A percentile compares a stretch with the other conserved stretches of the same genome.
Evolutionary conservation across 2,329 filamentous ascomycete genomes (phyloP).

Genomic region (Diplodia intermedia): DNA sequence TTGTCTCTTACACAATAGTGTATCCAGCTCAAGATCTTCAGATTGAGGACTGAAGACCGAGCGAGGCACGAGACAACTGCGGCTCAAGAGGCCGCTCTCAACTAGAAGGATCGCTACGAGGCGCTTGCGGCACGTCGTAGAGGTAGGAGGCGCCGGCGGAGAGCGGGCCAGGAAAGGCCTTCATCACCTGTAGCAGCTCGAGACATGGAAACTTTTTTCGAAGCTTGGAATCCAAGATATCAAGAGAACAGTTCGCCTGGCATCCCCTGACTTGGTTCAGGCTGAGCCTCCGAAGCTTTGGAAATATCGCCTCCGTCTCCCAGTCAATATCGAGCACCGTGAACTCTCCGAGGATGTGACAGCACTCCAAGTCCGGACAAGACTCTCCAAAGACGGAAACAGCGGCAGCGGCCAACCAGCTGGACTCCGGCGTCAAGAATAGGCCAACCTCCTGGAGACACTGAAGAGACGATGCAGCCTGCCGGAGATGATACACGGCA

Average conservation of each 20-base stretch:
- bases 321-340: constrained; percentile 21
- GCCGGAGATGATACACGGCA: neutral
- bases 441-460: neutral
- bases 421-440: constrained; percentile 12
- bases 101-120: constrained; percentile 13
- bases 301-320: constrained; percentile 8
- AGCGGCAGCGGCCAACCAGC: neutral
- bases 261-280: constrained; percentile 17
- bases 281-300: constrained; percentile 17
- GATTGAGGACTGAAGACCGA: constrained; percentile 28
- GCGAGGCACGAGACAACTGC: constrained; percentile 31
- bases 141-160: neutral
- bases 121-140: constrained; percentile 1
- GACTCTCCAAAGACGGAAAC: constrained; percentile 6
- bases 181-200: constrained; percentile 16
- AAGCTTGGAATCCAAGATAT: constrained; percentile 10
- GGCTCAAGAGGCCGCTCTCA: neutral
- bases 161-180: constrained; percentile 10
- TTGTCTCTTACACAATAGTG: constrained; percentile 32
- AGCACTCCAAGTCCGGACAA: constrained; percentile 15
- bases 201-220: constrained; percentile 18
- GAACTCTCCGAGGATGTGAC: constrained; percentile 17
- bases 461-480: neutral
- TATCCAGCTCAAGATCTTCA: constrained; percentile 33
- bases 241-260: constrained; percentile 20